A percentile compares a stretch with the other conserved stretches of the same genome.
Evolutionary conservation across 345 rosid genomes (phyloP).

Genomic region (Acer campestre): DNA sequence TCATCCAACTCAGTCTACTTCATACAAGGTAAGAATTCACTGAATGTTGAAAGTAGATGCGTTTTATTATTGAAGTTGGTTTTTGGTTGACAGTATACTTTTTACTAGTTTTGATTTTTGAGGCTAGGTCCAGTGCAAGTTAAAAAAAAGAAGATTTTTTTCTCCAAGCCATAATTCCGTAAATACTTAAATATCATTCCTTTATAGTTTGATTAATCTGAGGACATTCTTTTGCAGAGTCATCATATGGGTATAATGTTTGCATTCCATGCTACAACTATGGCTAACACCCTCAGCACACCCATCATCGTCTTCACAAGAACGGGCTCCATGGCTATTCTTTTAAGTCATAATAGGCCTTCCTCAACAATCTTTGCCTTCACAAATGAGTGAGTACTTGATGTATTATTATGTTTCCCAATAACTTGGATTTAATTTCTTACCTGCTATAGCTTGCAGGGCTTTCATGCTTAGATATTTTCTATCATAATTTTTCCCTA

Average conservation of each 20-base stretch:
- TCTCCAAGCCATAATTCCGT: not conserved
- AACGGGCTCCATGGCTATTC: constrained; percentile 93
- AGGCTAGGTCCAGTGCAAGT: not conserved
- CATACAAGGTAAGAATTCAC: constrained; percentile 57
- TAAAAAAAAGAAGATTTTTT: not conserved
- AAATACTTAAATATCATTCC: not conserved
- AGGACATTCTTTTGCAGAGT: constrained; percentile 51
- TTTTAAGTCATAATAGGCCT: constrained; percentile 85
- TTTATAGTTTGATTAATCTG: constrained; percentile 20
- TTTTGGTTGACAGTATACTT: not conserved
- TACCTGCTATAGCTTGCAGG: not conserved
- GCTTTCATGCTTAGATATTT: not conserved
- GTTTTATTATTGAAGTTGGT: constrained; percentile 4
- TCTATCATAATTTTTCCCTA: not conserved
- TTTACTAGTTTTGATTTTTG: not conserved
- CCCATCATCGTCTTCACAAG: constrained; percentile 90
- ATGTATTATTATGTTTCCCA: not conserved
- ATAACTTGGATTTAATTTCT: constrained; percentile 13
- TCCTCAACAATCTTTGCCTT: constrained; percentile 86
- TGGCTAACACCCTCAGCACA: constrained; percentile 85
- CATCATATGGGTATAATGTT: constrained; percentile 98
- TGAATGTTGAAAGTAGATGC: not conserved
- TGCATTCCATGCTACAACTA: constrained; percentile 90
- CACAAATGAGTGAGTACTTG: constrained; percentile 79
- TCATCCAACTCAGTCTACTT: constrained; percentile 48